These are phyloP conservation scores for Paramecium sexaurelia DNA, from an alignment of 73 alveolate genomes.

Conservation along the genomic window DNA sequence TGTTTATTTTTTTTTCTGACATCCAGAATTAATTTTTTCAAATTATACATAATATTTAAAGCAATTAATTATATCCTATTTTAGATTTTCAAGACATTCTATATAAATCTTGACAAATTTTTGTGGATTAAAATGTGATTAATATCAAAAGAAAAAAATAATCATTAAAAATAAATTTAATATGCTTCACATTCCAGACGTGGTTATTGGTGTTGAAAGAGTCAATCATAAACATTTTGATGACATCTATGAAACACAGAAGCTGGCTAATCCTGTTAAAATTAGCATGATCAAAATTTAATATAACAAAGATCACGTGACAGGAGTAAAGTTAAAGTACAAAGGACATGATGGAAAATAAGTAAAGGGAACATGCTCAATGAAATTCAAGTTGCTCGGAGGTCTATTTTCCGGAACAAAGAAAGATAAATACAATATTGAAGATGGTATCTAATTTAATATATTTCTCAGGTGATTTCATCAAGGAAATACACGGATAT, in stretches of 20 bases:
- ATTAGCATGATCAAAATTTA: background rate
- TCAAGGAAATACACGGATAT: slow-evolving; percentile 38
- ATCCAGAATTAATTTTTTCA: no score
- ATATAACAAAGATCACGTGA: slow-evolving; percentile 2
- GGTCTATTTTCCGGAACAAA: background rate
- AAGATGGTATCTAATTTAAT: background rate
- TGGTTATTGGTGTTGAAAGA: slow-evolving; percentile 6
- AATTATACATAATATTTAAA: no score
- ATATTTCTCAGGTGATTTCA: background rate
- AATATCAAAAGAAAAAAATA: background rate
- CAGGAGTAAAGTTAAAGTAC: slow-evolving; percentile 2
- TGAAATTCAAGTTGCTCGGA: slow-evolving; percentile 12
- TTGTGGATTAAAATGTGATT: no score
- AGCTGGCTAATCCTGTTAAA: background rate
- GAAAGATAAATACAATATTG: background rate
- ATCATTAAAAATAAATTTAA: background rate
- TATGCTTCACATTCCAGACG: background rate
- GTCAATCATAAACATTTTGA: slow-evolving; percentile 43
- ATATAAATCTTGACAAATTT: no score
- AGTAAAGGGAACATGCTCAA: background rate
- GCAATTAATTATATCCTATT: no score
- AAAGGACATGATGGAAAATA: background rate
- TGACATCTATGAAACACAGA: background rate
- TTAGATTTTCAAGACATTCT: no score
- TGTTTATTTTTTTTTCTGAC: no score